phyloP scores from a whole-genome alignment of 2,329 filamentous ascomycete genomes.

The Talaromyces amestolkiae region DNA sequence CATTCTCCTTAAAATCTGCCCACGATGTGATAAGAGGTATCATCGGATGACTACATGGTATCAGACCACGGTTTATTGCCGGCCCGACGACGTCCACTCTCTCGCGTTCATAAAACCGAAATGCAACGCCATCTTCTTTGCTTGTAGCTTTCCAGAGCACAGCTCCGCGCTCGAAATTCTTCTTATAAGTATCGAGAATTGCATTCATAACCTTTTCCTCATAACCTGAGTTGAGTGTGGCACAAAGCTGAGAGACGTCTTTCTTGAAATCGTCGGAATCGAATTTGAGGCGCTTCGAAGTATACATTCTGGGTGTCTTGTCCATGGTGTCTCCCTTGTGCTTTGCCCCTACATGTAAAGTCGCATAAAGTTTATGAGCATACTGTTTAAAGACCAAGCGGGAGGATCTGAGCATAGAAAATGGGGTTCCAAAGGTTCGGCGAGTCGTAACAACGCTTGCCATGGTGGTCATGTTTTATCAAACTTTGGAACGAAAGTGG shows the following conservation, averaged over 20 bases:
- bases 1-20: slow-evolving; percentile 7
- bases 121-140: slow-evolving; percentile 14
- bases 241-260: slow-evolving; percentile 11
- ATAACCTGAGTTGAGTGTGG: not conserved
- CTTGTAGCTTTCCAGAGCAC: slow-evolving; percentile 19
- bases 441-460: not conserved
- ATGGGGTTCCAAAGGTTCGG: not conserved
- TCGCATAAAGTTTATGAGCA: not conserved
- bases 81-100: slow-evolving; percentile 13
- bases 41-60: slow-evolving; percentile 2
- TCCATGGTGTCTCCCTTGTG: not conserved
- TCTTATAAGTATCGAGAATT: slow-evolving; percentile 9
- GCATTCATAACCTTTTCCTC: not conserved
- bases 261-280: slow-evolving; percentile 7
- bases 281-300: not conserved
- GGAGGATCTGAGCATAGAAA: not conserved
- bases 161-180: slow-evolving; percentile 12
- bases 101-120: slow-evolving; percentile 16
- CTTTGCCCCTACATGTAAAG: not conserved
- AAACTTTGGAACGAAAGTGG: no score
- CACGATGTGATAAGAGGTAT: slow-evolving; percentile 14
- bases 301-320: not conserved
- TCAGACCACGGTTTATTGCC: slow-evolving; percentile 7
- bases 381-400: not conserved
- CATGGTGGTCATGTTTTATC: not conserved